Conservation (phyloP, 2,329 filamentous ascomycete genomes). For the Fusarium napiforme region DNA sequence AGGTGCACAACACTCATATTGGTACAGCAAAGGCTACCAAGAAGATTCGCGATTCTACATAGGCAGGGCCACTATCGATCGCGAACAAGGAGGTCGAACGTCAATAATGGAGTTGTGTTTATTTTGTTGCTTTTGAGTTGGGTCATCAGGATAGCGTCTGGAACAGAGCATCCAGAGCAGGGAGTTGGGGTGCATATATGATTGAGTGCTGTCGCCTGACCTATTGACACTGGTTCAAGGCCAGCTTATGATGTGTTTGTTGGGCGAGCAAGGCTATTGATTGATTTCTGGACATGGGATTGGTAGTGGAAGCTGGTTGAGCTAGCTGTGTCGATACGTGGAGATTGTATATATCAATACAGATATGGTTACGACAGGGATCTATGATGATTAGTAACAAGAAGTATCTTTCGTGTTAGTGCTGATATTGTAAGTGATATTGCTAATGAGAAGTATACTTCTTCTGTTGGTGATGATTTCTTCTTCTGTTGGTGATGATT, state of each 20-base stretch:
- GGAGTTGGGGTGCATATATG: conserved; percentile 42
- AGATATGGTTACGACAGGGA: conserved; percentile 30
- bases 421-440: neutral
- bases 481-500: neutral
- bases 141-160: conserved; percentile 28
- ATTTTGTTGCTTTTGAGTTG: conserved; percentile 5
- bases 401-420: no score
- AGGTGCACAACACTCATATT: conserved; percentile 91
- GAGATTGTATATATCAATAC: conserved; percentile 41
- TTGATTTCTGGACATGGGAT: conserved; percentile 38
- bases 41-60: conserved; percentile 60
- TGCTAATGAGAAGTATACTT: neutral
- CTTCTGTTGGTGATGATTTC: neutral
- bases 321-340: conserved; percentile 13
- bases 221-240: neutral
- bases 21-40: conserved; percentile 84
- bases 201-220: conserved; percentile 34
- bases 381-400: neutral
- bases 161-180: conserved; percentile 13
- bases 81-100: neutral
- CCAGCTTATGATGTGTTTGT: conserved; percentile 36
- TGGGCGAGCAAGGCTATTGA: conserved; percentile 31
- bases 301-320: conserved; percentile 5
- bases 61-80: conserved; percentile 12
- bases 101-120: conserved; percentile 11